Conservation (phyloP, 176 grass and related monocot genomes). For the Cenchrus fungigraminus region DNA sequence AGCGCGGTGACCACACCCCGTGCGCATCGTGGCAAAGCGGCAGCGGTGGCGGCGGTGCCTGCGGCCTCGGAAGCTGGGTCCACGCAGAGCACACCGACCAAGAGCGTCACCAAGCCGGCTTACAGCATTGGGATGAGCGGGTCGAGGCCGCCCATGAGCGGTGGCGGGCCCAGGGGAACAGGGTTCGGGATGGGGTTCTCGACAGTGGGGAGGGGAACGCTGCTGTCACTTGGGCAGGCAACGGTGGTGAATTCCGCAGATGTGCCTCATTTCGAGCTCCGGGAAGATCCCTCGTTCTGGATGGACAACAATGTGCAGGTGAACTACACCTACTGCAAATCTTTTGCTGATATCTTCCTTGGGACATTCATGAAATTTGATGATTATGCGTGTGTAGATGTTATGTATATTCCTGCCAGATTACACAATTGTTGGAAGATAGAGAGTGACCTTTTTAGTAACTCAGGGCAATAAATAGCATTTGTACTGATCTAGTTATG, state of each 20-base stretch:
- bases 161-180: constrained; percentile 31
- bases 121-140: constrained; percentile 54
- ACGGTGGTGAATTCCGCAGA: constrained; percentile 57
- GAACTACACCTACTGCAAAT: background rate
- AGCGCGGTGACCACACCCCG: constrained; percentile 52
- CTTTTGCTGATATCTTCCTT: background rate
- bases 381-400: background rate
- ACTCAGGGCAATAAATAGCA: background rate
- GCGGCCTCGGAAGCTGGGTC: constrained; percentile 65
- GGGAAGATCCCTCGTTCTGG: constrained; percentile 94
- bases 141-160: constrained; percentile 54
- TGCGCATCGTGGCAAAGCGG: constrained; percentile 38
- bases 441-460: background rate
- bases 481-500: background rate
- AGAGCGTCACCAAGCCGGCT: constrained; percentile 77
- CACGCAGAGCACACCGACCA: constrained; percentile 75
- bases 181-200: constrained; percentile 25
- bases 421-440: background rate
- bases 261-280: constrained; percentile 79
- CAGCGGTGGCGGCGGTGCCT: constrained; percentile 7
- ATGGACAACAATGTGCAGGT: constrained; percentile 97
- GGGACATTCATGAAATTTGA: background rate
- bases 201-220: constrained; percentile 40
- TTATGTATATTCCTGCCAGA: background rate
- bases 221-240: constrained; percentile 25